Evolutionary conservation across 2,329 filamentous ascomycete genomes (phyloP).

Genomic region (Arthrobotrys entomopaga): DNA sequence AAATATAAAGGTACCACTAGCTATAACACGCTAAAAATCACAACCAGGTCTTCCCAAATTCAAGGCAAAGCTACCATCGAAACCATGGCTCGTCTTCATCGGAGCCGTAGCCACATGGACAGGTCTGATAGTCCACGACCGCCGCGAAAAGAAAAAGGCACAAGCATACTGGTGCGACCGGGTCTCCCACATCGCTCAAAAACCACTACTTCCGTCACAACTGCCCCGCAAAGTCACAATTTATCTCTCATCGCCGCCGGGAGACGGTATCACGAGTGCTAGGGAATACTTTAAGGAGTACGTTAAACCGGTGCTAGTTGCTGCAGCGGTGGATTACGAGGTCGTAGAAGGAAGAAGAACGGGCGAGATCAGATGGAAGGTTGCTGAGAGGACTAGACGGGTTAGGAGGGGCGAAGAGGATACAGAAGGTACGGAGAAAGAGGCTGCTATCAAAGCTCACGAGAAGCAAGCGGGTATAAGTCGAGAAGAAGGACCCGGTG

Average conservation of each 20-base stretch:
- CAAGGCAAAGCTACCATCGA: slow-evolving; percentile 84
- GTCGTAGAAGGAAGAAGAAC: slow-evolving; percentile 91
- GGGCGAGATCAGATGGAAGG: slow-evolving; percentile 87
- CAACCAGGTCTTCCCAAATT: slow-evolving; percentile 81
- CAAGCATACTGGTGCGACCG: slow-evolving; percentile 87
- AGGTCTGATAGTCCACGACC: slow-evolving; percentile 87
- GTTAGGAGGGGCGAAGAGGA: slow-evolving; percentile 70
- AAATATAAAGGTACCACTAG: slow-evolving; percentile 20
- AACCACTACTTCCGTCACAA: slow-evolving; percentile 76
- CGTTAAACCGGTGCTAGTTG: slow-evolving; percentile 89
- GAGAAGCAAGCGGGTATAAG: slow-evolving; percentile 74
- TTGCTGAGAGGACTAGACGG: slow-evolving; percentile 86
- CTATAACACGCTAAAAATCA: slow-evolving; percentile 4
- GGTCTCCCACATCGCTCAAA: slow-evolving; percentile 83
- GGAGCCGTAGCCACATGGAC: slow-evolving; percentile 80
- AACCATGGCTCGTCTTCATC: slow-evolving; percentile 98
- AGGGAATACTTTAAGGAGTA: slow-evolving; percentile 97
- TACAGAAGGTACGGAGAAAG: slow-evolving; percentile 62
- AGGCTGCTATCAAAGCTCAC: slow-evolving; percentile 71
- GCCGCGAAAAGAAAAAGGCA: slow-evolving; percentile 83
- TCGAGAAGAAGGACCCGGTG: slow-evolving; percentile 77
- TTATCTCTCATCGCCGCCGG: slow-evolving; percentile 85
- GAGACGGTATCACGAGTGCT: slow-evolving; percentile 82
- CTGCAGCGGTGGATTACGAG: slow-evolving; percentile 93
- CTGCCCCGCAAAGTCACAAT: slow-evolving; percentile 87